Evolutionary conservation across 192 early-diverging fungal species (phyloP).

Genomic region (Jimgerdemannia lactiflua): DNA sequence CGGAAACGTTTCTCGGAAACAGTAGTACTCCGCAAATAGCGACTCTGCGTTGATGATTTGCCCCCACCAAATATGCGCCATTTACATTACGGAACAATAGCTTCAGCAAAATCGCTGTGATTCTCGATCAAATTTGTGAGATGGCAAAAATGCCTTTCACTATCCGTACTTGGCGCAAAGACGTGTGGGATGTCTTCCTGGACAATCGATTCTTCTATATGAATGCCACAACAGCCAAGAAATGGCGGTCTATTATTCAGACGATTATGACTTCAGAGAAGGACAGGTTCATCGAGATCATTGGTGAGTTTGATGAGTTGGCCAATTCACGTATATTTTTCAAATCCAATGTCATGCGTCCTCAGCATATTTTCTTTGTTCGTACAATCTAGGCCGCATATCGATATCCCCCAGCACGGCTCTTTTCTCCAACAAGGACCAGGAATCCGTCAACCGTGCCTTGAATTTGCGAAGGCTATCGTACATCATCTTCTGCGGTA

Average conservation of each 20-base stretch:
- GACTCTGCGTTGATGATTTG: neutral
- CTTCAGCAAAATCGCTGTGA: slow-evolving; percentile 22
- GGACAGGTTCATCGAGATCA: slow-evolving; percentile 69
- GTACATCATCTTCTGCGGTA: slow-evolving; percentile 74
- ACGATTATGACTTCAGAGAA: slow-evolving; percentile 72
- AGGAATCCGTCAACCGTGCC: slow-evolving; percentile 68
- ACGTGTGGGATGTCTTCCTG: slow-evolving; percentile 75
- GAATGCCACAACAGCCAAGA: slow-evolving; percentile 38
- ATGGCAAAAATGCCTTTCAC: slow-evolving; percentile 61
- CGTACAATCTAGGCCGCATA: slow-evolving; percentile 42
- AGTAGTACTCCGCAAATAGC: neutral
- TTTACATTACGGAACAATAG: neutral
- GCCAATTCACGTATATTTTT: neutral
- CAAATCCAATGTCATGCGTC: no score
- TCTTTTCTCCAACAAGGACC: slow-evolving; percentile 81
- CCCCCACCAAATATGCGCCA: neutral
- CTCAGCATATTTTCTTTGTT: no score
- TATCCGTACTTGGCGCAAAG: slow-evolving; percentile 68
- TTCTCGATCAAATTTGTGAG: slow-evolving; percentile 57
- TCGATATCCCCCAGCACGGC: slow-evolving; percentile 66
- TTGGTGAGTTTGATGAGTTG: slow-evolving; percentile 37
- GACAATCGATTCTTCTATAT: slow-evolving; percentile 73
- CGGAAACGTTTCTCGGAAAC: no score
- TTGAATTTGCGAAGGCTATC: slow-evolving; percentile 73
- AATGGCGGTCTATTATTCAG: slow-evolving; percentile 72